Conservation (phyloP, 2,329 filamentous ascomycete species). For the Calonectria naviculata region DNA sequence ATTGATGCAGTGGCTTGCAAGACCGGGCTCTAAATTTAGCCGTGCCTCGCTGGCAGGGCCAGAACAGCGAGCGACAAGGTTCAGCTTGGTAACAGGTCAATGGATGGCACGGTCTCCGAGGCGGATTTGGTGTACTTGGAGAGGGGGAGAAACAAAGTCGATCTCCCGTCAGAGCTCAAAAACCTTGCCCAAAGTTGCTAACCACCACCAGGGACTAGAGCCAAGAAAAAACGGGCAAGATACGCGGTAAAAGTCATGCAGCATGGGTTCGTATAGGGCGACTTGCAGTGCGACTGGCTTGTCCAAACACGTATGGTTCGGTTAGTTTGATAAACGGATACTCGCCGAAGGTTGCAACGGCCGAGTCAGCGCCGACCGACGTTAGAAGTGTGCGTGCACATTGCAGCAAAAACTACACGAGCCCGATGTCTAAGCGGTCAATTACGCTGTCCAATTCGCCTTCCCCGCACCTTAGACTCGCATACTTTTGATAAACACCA, state of each 20-base stretch:
- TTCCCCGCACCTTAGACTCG: conserved; percentile 12
- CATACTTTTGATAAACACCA: neutral
- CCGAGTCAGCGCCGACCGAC: neutral
- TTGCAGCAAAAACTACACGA: neutral
- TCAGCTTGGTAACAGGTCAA: neutral
- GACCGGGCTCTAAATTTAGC: neutral
- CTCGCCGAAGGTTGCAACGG: conserved; percentile 5
- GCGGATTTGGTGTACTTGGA: neutral
- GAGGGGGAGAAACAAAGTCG: neutral
- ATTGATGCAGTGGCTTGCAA: conserved; percentile 4
- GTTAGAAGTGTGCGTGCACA: neutral
- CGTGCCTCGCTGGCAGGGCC: neutral
- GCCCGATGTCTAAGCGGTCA: neutral
- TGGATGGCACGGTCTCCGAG: conserved; percentile 11
- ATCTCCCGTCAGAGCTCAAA: conserved; percentile 6
- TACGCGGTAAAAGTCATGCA: neutral
- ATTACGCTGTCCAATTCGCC: conserved; percentile 1
- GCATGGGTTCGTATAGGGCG: neutral
- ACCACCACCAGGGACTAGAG: neutral
- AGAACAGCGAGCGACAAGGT: neutral
- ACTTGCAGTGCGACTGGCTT: neutral
- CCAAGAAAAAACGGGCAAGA: neutral
- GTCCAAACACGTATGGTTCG: neutral
- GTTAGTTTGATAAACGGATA: conserved; percentile 13
- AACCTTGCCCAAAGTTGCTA: neutral